Evolutionary conservation across 208 protist species (phyloP), one percentile per base, ranked within the genome.

Genomic region (Trypanosoma grayi): DNA sequence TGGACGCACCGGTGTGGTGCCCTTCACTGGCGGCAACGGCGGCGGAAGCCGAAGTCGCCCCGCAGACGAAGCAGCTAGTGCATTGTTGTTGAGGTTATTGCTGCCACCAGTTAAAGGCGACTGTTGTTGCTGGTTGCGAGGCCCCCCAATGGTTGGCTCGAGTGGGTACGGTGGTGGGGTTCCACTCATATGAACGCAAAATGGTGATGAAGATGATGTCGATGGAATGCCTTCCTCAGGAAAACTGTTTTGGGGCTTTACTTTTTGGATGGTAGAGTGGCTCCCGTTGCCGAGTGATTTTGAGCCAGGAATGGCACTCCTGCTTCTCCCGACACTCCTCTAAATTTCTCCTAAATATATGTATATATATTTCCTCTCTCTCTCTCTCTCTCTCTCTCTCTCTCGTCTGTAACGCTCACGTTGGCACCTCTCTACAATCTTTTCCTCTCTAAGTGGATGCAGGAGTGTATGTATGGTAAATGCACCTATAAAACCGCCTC

Each of bases 21-120:
- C 34, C 8, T 46, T 37, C 10, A 61, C 63, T 0, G 54, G 66
- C 2, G 66, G 66, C n/a, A 77, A 64, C 40, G 70, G 70, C 22
- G 70, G 70, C 13, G 70, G 70, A 50, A 77, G 65, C 3, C 25
- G 60, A 1, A 24, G 70, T 34, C 3, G 70, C 18, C 10, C 18
- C 9, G 31, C n/a, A 3, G 2, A 2, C 66, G 25, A 69, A 65
- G 5, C 44, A 57, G 65, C n/a, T n/a, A n/a, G n/a, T n/a, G n/a
- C n/a, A n/a, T n/a, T 65, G 74, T 50, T 56, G 28, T 20, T 48
- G 66, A 72, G 27, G 46, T 50, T 6, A 60, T 59, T 25, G 50
- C 45, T 55, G 53, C 60, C 27, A 57, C 50, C 41, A 52, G 50
- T 25, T 71, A 70, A 18, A 57, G 44, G 24, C 52, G n/a, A 27